Evolutionary conservation across 208 protist genomes (phyloP), one percentile per base, ranked within the genome.

Genomic region (Acanthamoeba lenticulata): DNA sequence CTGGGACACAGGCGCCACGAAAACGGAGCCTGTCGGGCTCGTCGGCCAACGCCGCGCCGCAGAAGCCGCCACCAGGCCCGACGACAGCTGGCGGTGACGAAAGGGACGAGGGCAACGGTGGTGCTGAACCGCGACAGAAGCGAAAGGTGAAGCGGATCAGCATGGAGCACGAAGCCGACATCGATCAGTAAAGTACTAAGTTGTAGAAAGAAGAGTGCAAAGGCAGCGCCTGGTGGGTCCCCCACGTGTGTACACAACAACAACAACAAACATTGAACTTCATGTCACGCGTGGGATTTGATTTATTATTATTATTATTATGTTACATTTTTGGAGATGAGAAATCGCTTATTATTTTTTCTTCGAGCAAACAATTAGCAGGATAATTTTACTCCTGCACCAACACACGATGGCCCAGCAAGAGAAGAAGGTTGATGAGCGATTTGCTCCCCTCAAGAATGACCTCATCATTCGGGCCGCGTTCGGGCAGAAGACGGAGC

Each of bases 381-480:
- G 1, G 9, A 67, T 13, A 67, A 36, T 13, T 29, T 13, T 29
- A 67, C 11, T 27, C 7, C 57, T n/a, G 24, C 15, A 65, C 27
- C 19, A 27, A 67, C 19, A 36, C 60, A 34, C 32, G 72, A 83
- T 83, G 72, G 72, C 62, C 5, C 62, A 72, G 29, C 62, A 42
- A 29, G 21, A 40, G n/a, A 27, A 69, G 17, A 44, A 42, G 27
- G 4, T 49, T 11, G 72, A 83, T 83, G 89, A 93, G 65, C 36
- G 69, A 57, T 97, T 97, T 77, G 90, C 97, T 49, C 42, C 92
- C 44, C 85, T 98, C 42, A 95, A 96, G 47, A 98, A 98, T 94
- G 97, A 98, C 94, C 32, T 95, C 13, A 94, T 98, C 49, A 93
- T 98, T 29, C 95, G 96, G 45, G 96, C 96, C 4, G 96, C 96